Evolutionary conservation across 2,329 filamentous ascomycete genomes (phyloP), one percentile per base, ranked within the genome.

Genomic region (Ophiostoma australiae): DNA sequence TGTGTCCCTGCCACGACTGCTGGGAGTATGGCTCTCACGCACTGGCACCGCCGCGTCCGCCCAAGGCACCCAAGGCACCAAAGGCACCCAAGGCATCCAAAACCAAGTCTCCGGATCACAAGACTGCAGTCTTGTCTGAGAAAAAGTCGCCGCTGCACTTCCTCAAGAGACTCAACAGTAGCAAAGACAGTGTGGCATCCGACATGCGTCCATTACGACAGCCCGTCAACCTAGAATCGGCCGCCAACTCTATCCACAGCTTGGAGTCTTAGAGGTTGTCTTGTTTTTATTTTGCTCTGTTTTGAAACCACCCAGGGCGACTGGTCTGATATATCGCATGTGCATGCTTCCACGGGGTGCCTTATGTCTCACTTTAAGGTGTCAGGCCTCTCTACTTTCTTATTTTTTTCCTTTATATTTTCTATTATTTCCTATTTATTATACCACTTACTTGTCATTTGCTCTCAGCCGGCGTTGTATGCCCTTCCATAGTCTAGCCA

Each of bases 1-100:
- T 74, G 73, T 74, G 73, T 35, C 73, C 73, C 4, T 74, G 73
- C 71, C 66, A 67, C 37, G 61, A 31, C 8, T 74, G 73, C 71
- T 74, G 72, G 72, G 70, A 71, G 70, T 70, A 73, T 44, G 72
- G 68, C 23, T 70, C 73, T 3, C 70, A 70, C 31, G 41, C 55
- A 33, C 44, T 70, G 4, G 70, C 72, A 10, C 70, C 70, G 11
- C 63, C 70, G 23, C 65, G 39, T 48, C 55, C 41, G 2, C 48
- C 69, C 37, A 71, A 72, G 67, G 58, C 55, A 5, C 37, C 39
- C 13, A 70, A 73, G 31, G 3, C 67, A 1, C 1, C 63, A 1
- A 27, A 55, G 11, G 13, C 55, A 4, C 33, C 69, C 55, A 71
- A 72, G 68, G 48, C 63, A 20, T 58, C 33, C 1, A 65, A 65